Evolutionary conservation across 2,329 filamentous ascomycete genomes (phyloP).

Genomic region (Stromatinia cepivora): DNA sequence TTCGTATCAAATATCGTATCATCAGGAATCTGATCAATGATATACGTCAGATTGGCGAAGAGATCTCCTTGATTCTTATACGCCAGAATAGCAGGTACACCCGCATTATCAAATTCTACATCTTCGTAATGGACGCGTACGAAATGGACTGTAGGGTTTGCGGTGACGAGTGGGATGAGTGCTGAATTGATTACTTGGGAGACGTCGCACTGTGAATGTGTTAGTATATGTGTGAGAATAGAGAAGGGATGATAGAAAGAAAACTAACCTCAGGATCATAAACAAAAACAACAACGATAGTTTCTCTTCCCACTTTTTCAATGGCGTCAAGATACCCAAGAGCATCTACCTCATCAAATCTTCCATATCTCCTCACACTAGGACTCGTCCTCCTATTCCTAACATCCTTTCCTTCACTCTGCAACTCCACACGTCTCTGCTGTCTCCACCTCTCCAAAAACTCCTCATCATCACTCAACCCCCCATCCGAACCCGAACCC

Average conservation of each 20-base stretch:
- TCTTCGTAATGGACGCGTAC: constrained; percentile 89
- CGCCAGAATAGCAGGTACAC: constrained; percentile 82
- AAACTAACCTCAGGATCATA: constrained; percentile 77
- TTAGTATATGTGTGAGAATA: constrained; percentile 28
- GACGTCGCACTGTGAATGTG: constrained; percentile 64
- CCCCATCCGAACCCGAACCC: constrained; percentile 36
- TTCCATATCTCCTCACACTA: constrained; percentile 75
- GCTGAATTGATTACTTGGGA: constrained; percentile 78
- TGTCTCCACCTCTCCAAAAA: constrained; percentile 88
- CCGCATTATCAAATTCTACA: constrained; percentile 89
- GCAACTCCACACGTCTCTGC: constrained; percentile 73
- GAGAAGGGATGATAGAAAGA: not conserved
- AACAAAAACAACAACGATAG: constrained; percentile 88
- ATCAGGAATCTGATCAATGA: constrained; percentile 81
- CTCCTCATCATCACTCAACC: constrained; percentile 63
- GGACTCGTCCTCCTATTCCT: constrained; percentile 72
- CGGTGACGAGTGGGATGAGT: constrained; percentile 70
- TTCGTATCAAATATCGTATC: constrained; percentile 59
- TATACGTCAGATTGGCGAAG: constrained; percentile 83
- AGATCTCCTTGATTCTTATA: constrained; percentile 87
- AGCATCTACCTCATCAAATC: constrained; percentile 81
- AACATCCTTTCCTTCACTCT: constrained; percentile 58
- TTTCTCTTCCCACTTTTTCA: constrained; percentile 80
- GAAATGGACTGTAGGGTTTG: constrained; percentile 74
- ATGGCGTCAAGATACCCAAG: constrained; percentile 94